phyloP scores from a whole-genome alignment of 78 protist species.

The Paratrimastix pyriformis region DNA sequence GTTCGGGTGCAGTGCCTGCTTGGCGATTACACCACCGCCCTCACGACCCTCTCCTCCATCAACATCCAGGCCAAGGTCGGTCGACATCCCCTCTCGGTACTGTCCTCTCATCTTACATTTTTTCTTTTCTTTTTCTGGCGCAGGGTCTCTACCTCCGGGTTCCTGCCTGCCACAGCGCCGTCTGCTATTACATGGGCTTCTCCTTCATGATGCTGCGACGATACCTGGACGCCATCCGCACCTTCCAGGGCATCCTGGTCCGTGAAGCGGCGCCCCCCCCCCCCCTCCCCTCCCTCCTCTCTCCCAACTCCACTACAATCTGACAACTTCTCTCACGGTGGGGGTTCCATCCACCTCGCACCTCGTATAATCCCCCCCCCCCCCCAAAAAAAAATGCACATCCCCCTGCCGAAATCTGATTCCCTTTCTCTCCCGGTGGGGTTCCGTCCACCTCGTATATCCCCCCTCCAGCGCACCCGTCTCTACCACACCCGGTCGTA shows the following conservation, averaged over 20 bases:
- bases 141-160: constrained; percentile 40
- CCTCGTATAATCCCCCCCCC: too few species aligned
- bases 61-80: constrained; percentile 36
- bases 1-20: constrained; percentile 71
- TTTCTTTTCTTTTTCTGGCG: constrained; percentile 2
- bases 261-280: constrained; percentile 24
- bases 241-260: constrained; percentile 39
- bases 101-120: constrained; percentile 6
- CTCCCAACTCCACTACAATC: too few species aligned
- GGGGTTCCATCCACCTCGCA: too few species aligned
- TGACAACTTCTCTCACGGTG: too few species aligned
- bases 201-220: constrained; percentile 66
- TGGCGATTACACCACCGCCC: constrained; percentile 63
- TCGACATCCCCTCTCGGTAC: not conserved
- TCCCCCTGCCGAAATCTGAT: too few species aligned
- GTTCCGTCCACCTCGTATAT: too few species aligned
- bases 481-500: constrained; percentile 30
- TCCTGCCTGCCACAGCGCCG: constrained; percentile 60
- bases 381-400: too few species aligned
- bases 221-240: constrained; percentile 61
- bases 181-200: constrained; percentile 65
- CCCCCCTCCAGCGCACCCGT: not conserved
- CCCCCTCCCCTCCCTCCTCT: not conserved
- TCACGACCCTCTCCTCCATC: constrained; percentile 42
- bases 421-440: too few species aligned